Base-by-base conservation (phyloP, 345 rosid species). In the Cardamine occulta region DNA sequence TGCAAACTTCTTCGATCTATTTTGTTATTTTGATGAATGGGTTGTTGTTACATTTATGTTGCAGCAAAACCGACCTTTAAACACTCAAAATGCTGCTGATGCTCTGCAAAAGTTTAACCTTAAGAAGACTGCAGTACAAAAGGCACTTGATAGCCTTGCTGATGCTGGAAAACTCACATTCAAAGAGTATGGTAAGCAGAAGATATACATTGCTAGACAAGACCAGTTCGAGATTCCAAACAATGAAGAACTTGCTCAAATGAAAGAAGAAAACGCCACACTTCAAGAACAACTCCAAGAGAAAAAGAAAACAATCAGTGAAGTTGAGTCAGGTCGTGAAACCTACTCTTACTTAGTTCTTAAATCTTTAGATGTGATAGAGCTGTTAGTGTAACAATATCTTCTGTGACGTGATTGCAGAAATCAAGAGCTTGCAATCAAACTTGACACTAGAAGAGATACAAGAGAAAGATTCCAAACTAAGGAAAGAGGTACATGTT, bases 181-280 rank as follows among this genome's bases (percentile, higher is more conserved):
- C 73, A 92, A 90, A 80, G 99, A 95, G 86, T 89, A 90, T 71
- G 98, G 98, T 34, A 90, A 95, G 83, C 99, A 95, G 91, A 95
- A 95, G 81, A 78, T 95, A 58, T 92, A 90, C 76, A 66, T 95
- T 42, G 98, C 99, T 61, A 85, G 88, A 71, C 98, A 95, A 79
- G 98, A 90, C 83, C 99, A 89, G 83, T 92, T 90, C 52, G 83
- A 92, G 56, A 90, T 92, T 68, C 97, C 94, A 10, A 88, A 89
- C 86, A 78, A 15, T 0, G 96, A 92, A 62, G 96, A 90, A 82
- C 93, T 95, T 79, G 85, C 75, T 80, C 82, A 7, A 44, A 95
- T 92, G 98, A 92, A 95, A 80, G 93, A 86, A 70, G 88, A 87
- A 28, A 96, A 89, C 74, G 80, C 82, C 60, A 79, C 80, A 34